Evolutionary conservation across 2,329 filamentous ascomycete species (phyloP).

Genomic region (Alternaria infectoria): DNA sequence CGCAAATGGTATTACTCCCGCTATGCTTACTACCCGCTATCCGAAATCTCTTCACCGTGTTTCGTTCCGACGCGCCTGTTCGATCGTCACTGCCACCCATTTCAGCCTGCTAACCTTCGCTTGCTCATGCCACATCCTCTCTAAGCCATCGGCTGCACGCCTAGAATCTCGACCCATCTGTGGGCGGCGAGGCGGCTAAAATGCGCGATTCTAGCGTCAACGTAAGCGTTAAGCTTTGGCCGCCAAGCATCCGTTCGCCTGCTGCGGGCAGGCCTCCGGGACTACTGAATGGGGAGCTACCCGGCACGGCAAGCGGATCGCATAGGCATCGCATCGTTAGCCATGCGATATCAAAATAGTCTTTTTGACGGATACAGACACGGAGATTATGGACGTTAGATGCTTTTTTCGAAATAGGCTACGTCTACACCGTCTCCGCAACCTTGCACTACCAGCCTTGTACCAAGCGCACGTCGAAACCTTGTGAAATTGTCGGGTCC

Average conservation of each 20-base stretch:
- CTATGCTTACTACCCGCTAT: constrained; percentile 4
- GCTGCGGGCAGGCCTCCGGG: constrained; percentile 12
- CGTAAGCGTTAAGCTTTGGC: constrained; percentile 13
- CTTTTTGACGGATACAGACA: not conserved
- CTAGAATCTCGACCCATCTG: constrained; percentile 18
- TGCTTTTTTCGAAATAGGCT: not conserved
- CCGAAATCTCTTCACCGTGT: constrained; percentile 5
- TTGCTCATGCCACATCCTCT: not conserved
- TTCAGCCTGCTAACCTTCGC: not conserved
- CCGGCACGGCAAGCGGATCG: constrained; percentile 9
- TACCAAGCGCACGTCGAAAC: not conserved
- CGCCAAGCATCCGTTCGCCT: constrained; percentile 11
- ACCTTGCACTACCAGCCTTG: not conserved
- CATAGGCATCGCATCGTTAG: constrained; percentile 6
- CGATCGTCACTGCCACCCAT: not conserved
- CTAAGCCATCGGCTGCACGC: constrained; percentile 10
- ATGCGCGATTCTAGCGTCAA: constrained; percentile 1
- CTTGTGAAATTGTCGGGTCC: not conserved
- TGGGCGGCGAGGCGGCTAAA: constrained; percentile 17
- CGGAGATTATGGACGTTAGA: not conserved
- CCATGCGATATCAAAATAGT: constrained; percentile 3
- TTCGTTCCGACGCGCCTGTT: constrained; percentile 15
- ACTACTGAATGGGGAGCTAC: constrained; percentile 8
- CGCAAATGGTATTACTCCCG: not conserved
- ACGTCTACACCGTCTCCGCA: not conserved